Conservation (phyloP, 768 basidiomycete genomes). For the Dioszegia aurantiaca region DNA sequence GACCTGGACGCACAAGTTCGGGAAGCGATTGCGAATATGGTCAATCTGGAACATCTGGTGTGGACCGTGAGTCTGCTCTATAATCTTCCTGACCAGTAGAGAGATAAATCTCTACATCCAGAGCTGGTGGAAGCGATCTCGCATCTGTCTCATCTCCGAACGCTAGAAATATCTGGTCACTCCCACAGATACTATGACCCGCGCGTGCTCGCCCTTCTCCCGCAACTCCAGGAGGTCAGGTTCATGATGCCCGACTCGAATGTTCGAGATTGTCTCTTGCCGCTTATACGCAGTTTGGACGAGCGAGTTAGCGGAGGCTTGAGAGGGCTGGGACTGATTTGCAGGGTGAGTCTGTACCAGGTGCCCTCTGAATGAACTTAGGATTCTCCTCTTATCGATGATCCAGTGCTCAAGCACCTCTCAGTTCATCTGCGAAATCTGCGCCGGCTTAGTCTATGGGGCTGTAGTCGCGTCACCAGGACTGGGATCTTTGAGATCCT, state of each 20-base stretch:
- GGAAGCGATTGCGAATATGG: constrained; percentile 29
- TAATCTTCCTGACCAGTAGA: constrained; percentile 14
- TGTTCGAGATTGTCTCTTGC: constrained; percentile 21
- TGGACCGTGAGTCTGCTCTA: constrained; percentile 33
- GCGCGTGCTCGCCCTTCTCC: constrained; percentile 21
- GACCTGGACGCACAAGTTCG: constrained; percentile 40
- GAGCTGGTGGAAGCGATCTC: constrained; percentile 27
- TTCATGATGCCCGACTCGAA: constrained; percentile 46
- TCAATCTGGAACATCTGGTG: constrained; percentile 30
- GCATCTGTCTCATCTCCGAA: constrained; percentile 22
- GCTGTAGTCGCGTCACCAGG: constrained; percentile 35
- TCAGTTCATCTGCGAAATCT: constrained; percentile 24
- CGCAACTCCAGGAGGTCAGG: constrained; percentile 32
- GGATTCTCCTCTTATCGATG: constrained; percentile 40
- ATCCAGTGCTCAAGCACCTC: constrained; percentile 27
- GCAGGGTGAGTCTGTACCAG: constrained; percentile 24
- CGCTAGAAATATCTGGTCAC: constrained; percentile 41
- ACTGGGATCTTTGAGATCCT: constrained; percentile 30
- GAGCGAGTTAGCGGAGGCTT: constrained; percentile 26
- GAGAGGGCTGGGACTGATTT: constrained; percentile 33
- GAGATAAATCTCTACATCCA: constrained; percentile 37
- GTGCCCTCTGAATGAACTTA: constrained; percentile 11
- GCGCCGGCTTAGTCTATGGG: constrained; percentile 35
- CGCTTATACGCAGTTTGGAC: constrained; percentile 16
- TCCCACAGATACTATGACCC: constrained; percentile 41